A percentile compares a stretch with the other conserved stretches of the same genome.
These are phyloP conservation scores for Dactylellina sp. DNA, from an alignment of 2,329 filamentous ascomycete genomes.

Conservation along the genomic window DNA sequence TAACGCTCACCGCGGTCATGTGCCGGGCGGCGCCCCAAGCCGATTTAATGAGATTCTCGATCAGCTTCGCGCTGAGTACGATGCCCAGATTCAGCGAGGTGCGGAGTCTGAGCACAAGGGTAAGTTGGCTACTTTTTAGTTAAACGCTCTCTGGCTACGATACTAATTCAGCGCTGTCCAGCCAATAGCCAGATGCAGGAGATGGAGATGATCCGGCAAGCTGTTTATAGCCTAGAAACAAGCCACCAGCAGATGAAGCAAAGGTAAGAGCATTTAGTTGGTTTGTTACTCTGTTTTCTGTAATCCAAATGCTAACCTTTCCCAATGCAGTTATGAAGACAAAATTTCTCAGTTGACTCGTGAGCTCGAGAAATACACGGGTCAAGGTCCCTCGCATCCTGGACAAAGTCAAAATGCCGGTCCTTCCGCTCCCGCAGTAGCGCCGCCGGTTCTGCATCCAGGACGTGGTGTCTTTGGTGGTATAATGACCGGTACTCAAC, in stretches of 20 bases:
- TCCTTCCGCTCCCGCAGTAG: slow-evolving; percentile 78
- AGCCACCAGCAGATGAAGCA: slow-evolving; percentile 87
- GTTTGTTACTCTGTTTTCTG: slow-evolving; percentile 1
- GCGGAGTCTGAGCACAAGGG: slow-evolving; percentile 93
- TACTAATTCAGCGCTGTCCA: slow-evolving; percentile 65
- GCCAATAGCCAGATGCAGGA: slow-evolving; percentile 92
- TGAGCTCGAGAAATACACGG: slow-evolving; percentile 82
- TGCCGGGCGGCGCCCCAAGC: slow-evolving; percentile 71
- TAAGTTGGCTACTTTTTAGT: slow-evolving; percentile 69
- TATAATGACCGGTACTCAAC: slow-evolving; percentile 86
- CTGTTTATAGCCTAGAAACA: slow-evolving; percentile 93
- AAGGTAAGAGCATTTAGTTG: slow-evolving; percentile 73
- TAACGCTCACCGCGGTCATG: slow-evolving; percentile 85
- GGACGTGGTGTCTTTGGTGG: slow-evolving; percentile 91
- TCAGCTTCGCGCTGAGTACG: slow-evolving; percentile 89
- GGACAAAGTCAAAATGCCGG: slow-evolving; percentile 77
- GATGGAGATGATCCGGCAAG: slow-evolving; percentile 92
- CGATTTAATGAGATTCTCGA: slow-evolving; percentile 93
- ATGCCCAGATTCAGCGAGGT: slow-evolving; percentile 81
- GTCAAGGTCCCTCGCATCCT: slow-evolving; percentile 67
- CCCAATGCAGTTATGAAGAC: slow-evolving; percentile 81
- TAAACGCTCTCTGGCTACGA: slow-evolving; percentile 2
- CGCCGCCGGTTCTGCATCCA: slow-evolving; percentile 83
- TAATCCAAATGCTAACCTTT: slow-evolving; percentile 24
- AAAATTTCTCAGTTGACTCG: slow-evolving; percentile 86